Evolutionary conservation across 2,329 filamentous ascomycete species (phyloP).

Genomic region (Chrysosporium queenslandicum): DNA sequence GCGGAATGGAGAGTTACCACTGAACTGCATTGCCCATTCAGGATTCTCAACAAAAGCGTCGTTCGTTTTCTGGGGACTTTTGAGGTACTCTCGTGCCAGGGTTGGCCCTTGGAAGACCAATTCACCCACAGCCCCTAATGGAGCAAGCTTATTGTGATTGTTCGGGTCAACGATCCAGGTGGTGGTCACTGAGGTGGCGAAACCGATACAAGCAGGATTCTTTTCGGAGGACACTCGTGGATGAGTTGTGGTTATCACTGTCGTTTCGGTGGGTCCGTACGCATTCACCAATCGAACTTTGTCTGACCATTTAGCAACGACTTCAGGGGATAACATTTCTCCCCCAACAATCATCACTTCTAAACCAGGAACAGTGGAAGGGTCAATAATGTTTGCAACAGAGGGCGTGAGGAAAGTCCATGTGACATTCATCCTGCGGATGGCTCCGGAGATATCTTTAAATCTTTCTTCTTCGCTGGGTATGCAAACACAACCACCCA

Average conservation of each 20-base stretch:
- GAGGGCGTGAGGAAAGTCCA: slow-evolving; percentile 80
- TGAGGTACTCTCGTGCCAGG: slow-evolving; percentile 15
- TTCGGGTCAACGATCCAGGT: slow-evolving; percentile 15
- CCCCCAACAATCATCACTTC: slow-evolving; percentile 70
- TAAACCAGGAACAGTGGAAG: slow-evolving; percentile 57
- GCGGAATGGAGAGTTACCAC: neutral
- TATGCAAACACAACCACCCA: slow-evolving; percentile 68
- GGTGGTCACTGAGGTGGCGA: slow-evolving; percentile 6
- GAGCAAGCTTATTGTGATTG: slow-evolving; percentile 14
- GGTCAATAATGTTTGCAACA: slow-evolving; percentile 62
- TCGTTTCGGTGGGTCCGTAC: slow-evolving; percentile 65
- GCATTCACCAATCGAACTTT: slow-evolving; percentile 59
- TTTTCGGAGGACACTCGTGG: slow-evolving; percentile 12
- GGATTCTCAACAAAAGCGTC: slow-evolving; percentile 15
- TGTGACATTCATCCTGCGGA: slow-evolving; percentile 55
- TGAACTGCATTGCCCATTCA: slow-evolving; percentile 12
- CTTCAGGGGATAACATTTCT: slow-evolving; percentile 63
- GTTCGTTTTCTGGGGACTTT: slow-evolving; percentile 12
- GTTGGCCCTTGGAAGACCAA: slow-evolving; percentile 14
- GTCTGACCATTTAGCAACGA: slow-evolving; percentile 59
- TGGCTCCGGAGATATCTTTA: slow-evolving; percentile 57
- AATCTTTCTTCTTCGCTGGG: slow-evolving; percentile 65
- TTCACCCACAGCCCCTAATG: slow-evolving; percentile 15
- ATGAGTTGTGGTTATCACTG: slow-evolving; percentile 13
- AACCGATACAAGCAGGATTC: slow-evolving; percentile 13